phyloP scores from a whole-genome alignment of 139 green algal genomes.

The Ostreobium quekettii region DNA sequence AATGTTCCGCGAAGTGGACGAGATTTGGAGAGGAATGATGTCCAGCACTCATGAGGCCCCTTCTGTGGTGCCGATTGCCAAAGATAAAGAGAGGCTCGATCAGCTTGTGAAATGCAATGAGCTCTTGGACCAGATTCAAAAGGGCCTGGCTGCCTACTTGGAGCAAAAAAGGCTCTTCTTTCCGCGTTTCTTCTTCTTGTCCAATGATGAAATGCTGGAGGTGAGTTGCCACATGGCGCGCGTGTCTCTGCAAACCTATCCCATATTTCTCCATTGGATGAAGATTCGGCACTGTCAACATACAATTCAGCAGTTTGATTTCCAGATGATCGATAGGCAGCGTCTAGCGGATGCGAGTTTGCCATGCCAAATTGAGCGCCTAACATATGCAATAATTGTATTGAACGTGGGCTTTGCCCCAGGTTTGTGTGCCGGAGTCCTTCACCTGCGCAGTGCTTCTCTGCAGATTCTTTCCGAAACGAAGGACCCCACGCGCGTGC shows the following conservation, averaged over 20 bases:
- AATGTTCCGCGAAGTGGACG: constrained; percentile 37
- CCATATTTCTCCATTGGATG: too few species aligned
- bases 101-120: constrained; percentile 25
- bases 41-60: constrained; percentile 30
- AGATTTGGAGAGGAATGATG: constrained; percentile 47
- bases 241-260: too few species aligned
- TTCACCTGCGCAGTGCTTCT: too few species aligned
- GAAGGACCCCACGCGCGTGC: constrained; percentile 39
- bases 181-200: constrained; percentile 50
- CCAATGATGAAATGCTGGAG: constrained; percentile 53
- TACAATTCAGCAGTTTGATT: too few species aligned
- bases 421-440: too few species aligned
- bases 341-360: too few species aligned
- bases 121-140: constrained; percentile 29
- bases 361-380: too few species aligned
- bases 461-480: constrained; percentile 51
- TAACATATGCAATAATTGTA: too few species aligned
- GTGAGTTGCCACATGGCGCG: constrained; percentile 22
- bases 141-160: constrained; percentile 29
- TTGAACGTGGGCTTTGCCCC: too few species aligned
- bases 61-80: constrained; percentile 31
- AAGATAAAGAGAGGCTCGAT: constrained; percentile 29
- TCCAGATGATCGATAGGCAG: too few species aligned
- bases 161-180: constrained; percentile 56
- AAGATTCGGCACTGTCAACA: too few species aligned